phyloP scores from a whole-genome alignment of 139 green algal genomes.

The Chlorella sp. region DNA sequence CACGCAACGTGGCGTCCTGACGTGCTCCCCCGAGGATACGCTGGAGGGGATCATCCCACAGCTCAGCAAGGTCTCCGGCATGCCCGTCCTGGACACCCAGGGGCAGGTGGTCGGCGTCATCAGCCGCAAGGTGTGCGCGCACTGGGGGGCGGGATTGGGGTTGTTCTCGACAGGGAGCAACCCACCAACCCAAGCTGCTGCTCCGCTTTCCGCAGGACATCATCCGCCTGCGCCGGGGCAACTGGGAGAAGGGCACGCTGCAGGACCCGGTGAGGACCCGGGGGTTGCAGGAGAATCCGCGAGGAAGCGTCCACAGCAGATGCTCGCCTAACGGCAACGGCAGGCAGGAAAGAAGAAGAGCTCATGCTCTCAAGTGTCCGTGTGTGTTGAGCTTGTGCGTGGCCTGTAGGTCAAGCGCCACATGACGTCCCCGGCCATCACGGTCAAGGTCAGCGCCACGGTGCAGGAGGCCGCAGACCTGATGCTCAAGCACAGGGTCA shows the following conservation, averaged over 20 bases:
- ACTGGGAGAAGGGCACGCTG: conserved; percentile 35
- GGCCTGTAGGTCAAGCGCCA: conserved; percentile 18
- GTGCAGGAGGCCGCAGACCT: conserved; percentile 51
- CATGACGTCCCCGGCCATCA: conserved; percentile 60
- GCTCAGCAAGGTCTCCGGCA: conserved; percentile 43
- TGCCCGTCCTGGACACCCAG: conserved; percentile 52
- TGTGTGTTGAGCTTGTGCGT: no score
- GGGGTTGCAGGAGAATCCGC: no score
- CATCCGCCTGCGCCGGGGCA: neutral
- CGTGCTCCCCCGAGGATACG: conserved; percentile 16
- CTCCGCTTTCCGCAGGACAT: neutral
- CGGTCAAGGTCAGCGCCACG: conserved; percentile 19
- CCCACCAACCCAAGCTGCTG: no score
- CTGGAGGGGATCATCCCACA: conserved; percentile 25
- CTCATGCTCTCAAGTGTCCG: no score
- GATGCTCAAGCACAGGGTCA: conserved; percentile 63
- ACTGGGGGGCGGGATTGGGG: no score
- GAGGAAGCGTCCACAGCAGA: no score
- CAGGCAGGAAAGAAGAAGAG: no score
- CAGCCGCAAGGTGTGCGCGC: conserved; percentile 43
- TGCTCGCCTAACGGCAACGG: no score
- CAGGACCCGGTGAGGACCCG: conserved; percentile 34
- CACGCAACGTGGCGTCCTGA: conserved; percentile 21
- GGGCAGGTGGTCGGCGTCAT: conserved; percentile 58
- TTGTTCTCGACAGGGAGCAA: no score